These are phyloP conservation scores for Hevea brasiliensis DNA, from an alignment of 345 rosid genomes.

Conservation along the genomic window DNA sequence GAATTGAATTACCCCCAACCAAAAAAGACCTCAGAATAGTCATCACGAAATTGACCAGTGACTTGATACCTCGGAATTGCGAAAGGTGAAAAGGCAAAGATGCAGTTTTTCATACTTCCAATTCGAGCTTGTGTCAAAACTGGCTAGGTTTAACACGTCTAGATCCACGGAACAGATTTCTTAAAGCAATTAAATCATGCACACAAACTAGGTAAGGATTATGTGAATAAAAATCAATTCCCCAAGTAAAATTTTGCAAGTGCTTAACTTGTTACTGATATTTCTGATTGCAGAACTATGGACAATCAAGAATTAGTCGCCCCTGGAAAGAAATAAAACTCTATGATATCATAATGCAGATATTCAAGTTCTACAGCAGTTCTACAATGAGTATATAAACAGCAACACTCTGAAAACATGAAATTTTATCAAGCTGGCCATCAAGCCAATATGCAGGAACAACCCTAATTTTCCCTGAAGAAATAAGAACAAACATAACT, in stretches of 20 bases:
- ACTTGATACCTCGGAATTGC: not conserved
- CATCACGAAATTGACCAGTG: not conserved
- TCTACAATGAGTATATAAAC: not conserved
- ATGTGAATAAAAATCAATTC: not conserved
- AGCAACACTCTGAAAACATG: not conserved
- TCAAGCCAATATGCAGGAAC: not conserved
- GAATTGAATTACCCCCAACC: too few relatives aligned
- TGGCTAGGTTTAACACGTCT: not conserved
- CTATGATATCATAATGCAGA: too few relatives aligned
- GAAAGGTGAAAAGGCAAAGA: not conserved
- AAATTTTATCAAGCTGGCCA: not conserved
- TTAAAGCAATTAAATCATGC: not conserved
- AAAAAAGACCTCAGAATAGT: too few relatives aligned
- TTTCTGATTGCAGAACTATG: not conserved
- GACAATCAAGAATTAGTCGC: not conserved
- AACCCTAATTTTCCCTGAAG: not conserved
- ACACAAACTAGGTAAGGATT: not conserved
- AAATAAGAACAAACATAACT: not conserved
- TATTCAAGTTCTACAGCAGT: not conserved
- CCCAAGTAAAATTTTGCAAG: not conserved
- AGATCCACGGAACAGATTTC: not conserved
- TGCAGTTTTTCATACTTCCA: not conserved
- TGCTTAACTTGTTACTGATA: not conserved
- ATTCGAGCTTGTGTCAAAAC: not conserved
- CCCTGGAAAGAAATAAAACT: not conserved